Conservation (phyloP, 129 eudicot genomes). For the Arctium minus region DNA sequence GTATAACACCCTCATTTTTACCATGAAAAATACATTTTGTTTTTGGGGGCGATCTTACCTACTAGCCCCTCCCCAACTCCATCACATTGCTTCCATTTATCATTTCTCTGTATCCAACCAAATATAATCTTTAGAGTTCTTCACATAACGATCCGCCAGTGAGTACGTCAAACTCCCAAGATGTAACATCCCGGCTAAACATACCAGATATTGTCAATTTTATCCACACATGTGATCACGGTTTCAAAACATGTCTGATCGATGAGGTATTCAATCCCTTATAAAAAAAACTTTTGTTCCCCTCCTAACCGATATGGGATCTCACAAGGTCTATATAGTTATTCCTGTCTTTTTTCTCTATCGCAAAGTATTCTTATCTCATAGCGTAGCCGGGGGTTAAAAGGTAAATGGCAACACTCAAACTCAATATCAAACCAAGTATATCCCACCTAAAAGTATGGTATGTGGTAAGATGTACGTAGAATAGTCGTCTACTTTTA, state of each 20-base stretch:
- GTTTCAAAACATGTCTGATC: no score
- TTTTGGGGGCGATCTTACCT: background rate
- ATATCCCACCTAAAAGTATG: background rate
- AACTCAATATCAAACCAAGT: background rate
- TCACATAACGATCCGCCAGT: background rate
- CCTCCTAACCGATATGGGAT: no score
- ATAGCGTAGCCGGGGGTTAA: background rate
- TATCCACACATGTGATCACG: no score
- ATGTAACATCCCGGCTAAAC: no score
- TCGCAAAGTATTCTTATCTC: background rate
- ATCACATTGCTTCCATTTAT: background rate
- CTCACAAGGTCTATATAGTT: background rate
- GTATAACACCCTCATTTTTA: background rate
- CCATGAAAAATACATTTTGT: background rate
- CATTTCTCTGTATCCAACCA: background rate
- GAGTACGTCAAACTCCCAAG: background rate
- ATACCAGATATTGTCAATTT: no score
- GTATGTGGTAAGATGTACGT: background rate
- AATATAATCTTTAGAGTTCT: background rate
- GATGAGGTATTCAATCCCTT: no score
- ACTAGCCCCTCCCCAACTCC: no score
- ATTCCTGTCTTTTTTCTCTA: background rate
- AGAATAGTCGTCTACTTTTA: background rate
- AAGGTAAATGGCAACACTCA: background rate
- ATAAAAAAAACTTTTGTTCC: no score